Evolutionary conservation across 768 basidiomycete genomes (phyloP).

Genomic region (Leccinum obscurum): DNA sequence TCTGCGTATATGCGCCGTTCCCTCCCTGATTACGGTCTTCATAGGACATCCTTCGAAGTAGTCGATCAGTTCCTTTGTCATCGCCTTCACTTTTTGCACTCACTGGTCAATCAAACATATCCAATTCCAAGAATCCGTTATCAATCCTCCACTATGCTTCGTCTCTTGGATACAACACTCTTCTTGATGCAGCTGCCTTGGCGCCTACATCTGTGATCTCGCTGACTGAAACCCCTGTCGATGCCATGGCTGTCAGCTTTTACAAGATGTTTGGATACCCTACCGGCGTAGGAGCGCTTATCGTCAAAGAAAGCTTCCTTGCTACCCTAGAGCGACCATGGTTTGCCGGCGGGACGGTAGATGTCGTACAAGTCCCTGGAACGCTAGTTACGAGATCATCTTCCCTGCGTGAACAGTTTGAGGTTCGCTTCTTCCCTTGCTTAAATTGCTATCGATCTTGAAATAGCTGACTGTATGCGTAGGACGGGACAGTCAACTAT

Average conservation of each 20-base stretch:
- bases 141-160: conserved; percentile 64
- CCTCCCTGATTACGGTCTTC: conserved; percentile 1
- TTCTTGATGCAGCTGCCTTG: conserved; percentile 83
- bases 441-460: neutral
- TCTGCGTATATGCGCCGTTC: conserved; percentile 21
- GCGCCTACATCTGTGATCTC: conserved; percentile 72
- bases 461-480: conserved; percentile 12
- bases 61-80: conserved; percentile 41
- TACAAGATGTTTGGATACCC: conserved; percentile 93
- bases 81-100: conserved; percentile 66
- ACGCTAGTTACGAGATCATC: conserved; percentile 58
- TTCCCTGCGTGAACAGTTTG: conserved; percentile 71
- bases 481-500: conserved; percentile 90
- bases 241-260: conserved; percentile 82
- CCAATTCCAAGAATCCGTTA: conserved; percentile 70
- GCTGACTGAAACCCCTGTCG: conserved; percentile 63
- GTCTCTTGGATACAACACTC: conserved; percentile 66
- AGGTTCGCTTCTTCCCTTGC: conserved; percentile 44
- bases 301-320: conserved; percentile 72
- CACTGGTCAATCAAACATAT: conserved; percentile 81
- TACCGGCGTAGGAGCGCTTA: conserved; percentile 77
- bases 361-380: conserved; percentile 83
- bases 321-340: conserved; percentile 65
- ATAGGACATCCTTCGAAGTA: conserved; percentile 55
- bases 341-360: conserved; percentile 84